Conservation (phyloP, 306 rosid species). For the Sechiopsis laciniata region DNA sequence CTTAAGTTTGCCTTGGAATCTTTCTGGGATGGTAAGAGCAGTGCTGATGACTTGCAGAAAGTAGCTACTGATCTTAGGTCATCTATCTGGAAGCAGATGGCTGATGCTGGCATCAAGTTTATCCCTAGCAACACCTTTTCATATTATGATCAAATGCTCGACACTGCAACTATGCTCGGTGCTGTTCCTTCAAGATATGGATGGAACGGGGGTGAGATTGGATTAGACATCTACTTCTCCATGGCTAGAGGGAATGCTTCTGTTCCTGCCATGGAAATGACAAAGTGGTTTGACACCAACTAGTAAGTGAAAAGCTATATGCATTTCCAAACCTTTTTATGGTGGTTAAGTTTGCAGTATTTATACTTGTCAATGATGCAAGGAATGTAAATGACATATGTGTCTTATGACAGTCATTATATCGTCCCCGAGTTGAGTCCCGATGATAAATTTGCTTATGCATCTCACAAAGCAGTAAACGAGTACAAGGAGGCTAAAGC, state of each 20-base stretch:
- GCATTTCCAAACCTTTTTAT: slow-evolving; percentile 7
- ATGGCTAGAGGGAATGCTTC: slow-evolving; percentile 80
- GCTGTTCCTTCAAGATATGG: slow-evolving; percentile 72
- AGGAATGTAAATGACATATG: neutral
- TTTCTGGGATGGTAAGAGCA: slow-evolving; percentile 81
- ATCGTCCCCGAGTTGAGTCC: slow-evolving; percentile 87
- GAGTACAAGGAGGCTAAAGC: slow-evolving; percentile 79
- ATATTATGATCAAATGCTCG: slow-evolving; percentile 76
- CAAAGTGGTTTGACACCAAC: slow-evolving; percentile 90
- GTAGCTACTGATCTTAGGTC: slow-evolving; percentile 55
- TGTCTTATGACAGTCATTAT: slow-evolving; percentile 50
- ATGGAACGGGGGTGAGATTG: slow-evolving; percentile 67
- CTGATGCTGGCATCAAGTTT: slow-evolving; percentile 52
- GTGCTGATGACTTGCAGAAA: slow-evolving; percentile 53
- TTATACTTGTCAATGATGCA: slow-evolving; percentile 9
- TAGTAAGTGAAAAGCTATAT: slow-evolving; percentile 39
- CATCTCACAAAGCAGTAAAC: slow-evolving; percentile 79
- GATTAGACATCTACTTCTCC: slow-evolving; percentile 68
- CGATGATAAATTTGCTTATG: slow-evolving; percentile 61
- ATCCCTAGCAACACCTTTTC: slow-evolving; percentile 86
- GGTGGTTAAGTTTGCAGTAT: neutral
- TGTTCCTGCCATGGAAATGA: slow-evolving; percentile 87
- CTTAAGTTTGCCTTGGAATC: slow-evolving; percentile 73
- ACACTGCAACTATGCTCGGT: slow-evolving; percentile 79
- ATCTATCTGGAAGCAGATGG: slow-evolving; percentile 84